Percentiles rank a stretch among this genome's conserved stretches.
Evolutionary conservation across 192 early-diverging fungal species (phyloP).

Genomic region (Coemansia sp.): DNA sequence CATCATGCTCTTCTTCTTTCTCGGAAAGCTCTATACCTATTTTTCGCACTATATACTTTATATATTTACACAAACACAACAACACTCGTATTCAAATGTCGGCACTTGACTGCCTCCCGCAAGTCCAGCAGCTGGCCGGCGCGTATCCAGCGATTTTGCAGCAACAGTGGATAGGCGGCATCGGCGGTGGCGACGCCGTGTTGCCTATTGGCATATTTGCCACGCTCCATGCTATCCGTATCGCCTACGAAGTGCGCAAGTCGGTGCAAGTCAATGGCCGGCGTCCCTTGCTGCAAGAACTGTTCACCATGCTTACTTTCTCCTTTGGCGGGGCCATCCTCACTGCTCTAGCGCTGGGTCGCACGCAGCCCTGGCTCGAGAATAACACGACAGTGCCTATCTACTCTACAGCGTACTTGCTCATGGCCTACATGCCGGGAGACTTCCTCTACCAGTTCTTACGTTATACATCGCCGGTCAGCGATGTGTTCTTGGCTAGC

Average conservation of each 20-base stretch:
- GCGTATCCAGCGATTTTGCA: conserved; percentile 35
- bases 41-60: not conserved
- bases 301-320: conserved; percentile 57
- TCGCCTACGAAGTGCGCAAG: conserved; percentile 60
- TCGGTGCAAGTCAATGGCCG: conserved; percentile 36
- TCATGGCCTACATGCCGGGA: conserved; percentile 46
- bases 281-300: conserved; percentile 45
- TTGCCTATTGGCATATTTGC: conserved; percentile 56
- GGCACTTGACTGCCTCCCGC: conserved; percentile 23
- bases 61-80: not conserved
- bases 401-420: conserved; percentile 42
- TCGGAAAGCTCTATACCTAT: not conserved
- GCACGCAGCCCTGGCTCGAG: conserved; percentile 54
- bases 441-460: conserved; percentile 47
- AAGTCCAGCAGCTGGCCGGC: conserved; percentile 39
- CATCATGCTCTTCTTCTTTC: not conserved
- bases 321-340: conserved; percentile 59
- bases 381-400: conserved; percentile 49
- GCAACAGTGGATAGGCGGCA: conserved; percentile 32
- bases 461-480: conserved; percentile 41
- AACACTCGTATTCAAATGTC: conserved; percentile 8
- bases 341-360: conserved; percentile 51
- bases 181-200: conserved; percentile 20
- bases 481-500: conserved; percentile 55
- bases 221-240: conserved; percentile 56